These are phyloP conservation scores for Brassica carinata DNA, from an alignment of 345 rosid genomes.

Conservation along the genomic window DNA sequence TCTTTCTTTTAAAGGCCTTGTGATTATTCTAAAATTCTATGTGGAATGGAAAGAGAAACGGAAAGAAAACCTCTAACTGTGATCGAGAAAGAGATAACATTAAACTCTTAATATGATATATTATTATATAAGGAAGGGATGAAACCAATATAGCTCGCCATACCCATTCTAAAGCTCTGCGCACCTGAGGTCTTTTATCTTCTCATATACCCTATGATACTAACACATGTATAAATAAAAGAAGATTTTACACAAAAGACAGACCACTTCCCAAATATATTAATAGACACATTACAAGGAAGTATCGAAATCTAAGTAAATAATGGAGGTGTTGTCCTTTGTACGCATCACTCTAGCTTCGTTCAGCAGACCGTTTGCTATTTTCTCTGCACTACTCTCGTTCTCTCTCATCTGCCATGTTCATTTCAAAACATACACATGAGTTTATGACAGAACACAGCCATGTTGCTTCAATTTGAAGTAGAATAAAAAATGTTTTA, in stretches of 20 bases:
- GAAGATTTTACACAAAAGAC: constrained; percentile 21
- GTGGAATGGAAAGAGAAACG: not conserved
- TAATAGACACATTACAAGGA: constrained; percentile 41
- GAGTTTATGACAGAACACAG: constrained; percentile 1
- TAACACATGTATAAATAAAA: constrained; percentile 12
- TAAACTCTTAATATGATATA: constrained; percentile 1
- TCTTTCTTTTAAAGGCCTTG: not conserved
- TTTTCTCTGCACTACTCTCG: constrained; percentile 57
- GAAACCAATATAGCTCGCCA: constrained; percentile 20
- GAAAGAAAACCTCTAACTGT: not conserved
- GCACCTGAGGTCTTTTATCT: constrained; percentile 23
- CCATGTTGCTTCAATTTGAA: not conserved
- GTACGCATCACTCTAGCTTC: constrained; percentile 91
- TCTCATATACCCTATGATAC: constrained; percentile 22
- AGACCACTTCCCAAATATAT: constrained; percentile 18
- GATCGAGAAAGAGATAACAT: not conserved
- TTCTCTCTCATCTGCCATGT: constrained; percentile 60
- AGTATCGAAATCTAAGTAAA: constrained; percentile 75
- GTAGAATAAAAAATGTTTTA: constrained; percentile 26
- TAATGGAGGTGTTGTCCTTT: constrained; percentile 89
- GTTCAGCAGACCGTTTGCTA: constrained; percentile 67
- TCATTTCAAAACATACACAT: constrained; percentile 17
- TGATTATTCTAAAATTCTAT: not conserved
- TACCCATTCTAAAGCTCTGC: constrained; percentile 29
- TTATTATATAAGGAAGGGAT: constrained; percentile 18